Evolutionary conservation across 208 protist species (phyloP), one percentile per base, ranked within the genome.

Genomic region (Trypanosoma cruzi): DNA sequence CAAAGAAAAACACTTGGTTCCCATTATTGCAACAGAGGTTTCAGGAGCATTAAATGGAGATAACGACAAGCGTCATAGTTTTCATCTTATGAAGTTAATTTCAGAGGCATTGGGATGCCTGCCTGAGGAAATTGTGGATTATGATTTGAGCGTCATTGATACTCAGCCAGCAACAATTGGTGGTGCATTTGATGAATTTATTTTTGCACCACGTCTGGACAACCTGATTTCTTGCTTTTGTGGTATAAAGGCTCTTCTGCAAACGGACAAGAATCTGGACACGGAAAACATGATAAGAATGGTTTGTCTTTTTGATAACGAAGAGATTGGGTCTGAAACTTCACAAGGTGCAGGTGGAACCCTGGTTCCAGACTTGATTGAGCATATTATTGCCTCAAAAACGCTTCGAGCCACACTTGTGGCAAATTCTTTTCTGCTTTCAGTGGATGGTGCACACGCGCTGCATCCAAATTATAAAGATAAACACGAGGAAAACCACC

Each of bases 391-490:
- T 34, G 68, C 49, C 28, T 60, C 52, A 42, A 59, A 68, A 18
- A 57, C 71, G 2, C 64, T 89, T 29, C 81, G 84, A 29, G 61
- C 82, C 8, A 87, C 80, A 5, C 72, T 97, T 3, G 81, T 97
- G 1, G 82, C 91, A 37, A 95, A 96, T 36, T 97, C 91, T 20
- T 96, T 98, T 71, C 49, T 98, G 24, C 79, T 99, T 10, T 98
- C 94, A 16, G 94, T 97, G 2, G 98, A 99, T 78, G 97, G 98
- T 65, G 97, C 96, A 29, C 98, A 99, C 75, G 97, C 91, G 1
- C 79, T 98, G 14, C 98, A 99, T 79, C 98, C 98, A 7, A 99
- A 99, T 82, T 99, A 99, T 78, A 7, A 79, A 18, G 86, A 97
- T 8, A 97, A 98, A 64, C 96, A 99, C 58, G 93, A 99, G 68